phyloP scores from a whole-genome alignment of 2,329 filamentous ascomycete species.

The Coleophoma cylindrospora region DNA sequence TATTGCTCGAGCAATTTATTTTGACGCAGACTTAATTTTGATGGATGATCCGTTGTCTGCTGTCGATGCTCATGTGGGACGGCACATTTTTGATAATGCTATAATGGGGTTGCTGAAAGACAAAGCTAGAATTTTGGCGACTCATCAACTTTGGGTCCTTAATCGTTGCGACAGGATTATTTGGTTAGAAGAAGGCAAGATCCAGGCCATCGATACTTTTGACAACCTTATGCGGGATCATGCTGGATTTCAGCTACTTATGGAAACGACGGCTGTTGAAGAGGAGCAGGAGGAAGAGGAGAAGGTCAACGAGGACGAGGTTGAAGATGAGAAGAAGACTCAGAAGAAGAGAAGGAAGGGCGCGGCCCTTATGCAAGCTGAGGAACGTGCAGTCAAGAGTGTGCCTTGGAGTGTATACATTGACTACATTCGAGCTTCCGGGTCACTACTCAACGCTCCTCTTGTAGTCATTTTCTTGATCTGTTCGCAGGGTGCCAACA shows the following conservation, averaged over 20 bases:
- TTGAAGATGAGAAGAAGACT: slow-evolving; percentile 35
- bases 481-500: slow-evolving; percentile 70
- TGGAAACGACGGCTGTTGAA: slow-evolving; percentile 53
- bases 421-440: slow-evolving; percentile 56
- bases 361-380: slow-evolving; percentile 65
- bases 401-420: slow-evolving; percentile 57
- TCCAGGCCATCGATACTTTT: slow-evolving; percentile 59
- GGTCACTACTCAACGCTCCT: slow-evolving; percentile 50
- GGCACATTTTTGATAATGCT: slow-evolving; percentile 58
- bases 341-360: slow-evolving; percentile 51
- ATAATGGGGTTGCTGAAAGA: slow-evolving; percentile 62
- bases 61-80: slow-evolving; percentile 29
- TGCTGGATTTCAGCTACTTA: slow-evolving; percentile 52
- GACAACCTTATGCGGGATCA: slow-evolving; percentile 58
- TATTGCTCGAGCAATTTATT: slow-evolving; percentile 49
- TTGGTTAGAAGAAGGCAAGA: slow-evolving; percentile 58
- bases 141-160: slow-evolving; percentile 64
- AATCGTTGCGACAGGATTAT: slow-evolving; percentile 63
- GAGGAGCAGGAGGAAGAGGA: slow-evolving; percentile 48
- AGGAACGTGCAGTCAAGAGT: slow-evolving; percentile 53
- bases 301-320: slow-evolving; percentile 45
- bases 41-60: slow-evolving; percentile 29
- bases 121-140: slow-evolving; percentile 64
- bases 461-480: slow-evolving; percentile 47
- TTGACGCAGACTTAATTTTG: slow-evolving; percentile 25